Base-by-base conservation (phyloP, 257 asterid genomes). In the Cinchona pubescens region DNA sequence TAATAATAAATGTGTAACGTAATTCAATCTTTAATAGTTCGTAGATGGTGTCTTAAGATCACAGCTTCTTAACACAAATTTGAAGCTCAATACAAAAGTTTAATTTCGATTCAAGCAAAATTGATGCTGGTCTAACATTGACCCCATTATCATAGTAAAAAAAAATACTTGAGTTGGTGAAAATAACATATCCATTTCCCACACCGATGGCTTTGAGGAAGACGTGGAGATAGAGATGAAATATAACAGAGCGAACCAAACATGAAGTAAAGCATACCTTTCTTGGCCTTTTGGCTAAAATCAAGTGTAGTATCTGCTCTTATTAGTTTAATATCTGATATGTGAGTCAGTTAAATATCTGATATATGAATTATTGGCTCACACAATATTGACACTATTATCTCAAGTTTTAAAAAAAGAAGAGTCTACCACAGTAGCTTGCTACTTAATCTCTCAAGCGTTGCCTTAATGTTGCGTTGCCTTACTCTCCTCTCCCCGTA, bases 281-380 rank as follows among this genome's bases (percentile, higher is more conserved):
- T 87, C 87, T 85, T 88, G 88, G 90, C 90, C 90, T 83, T 87
- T 88, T 88, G 92, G 87, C 83, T 85, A 84, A 83, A 87, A 83
- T 90, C 87, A 81, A 85, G 85, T 84, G 88, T 87, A 86, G 90
- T 87, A 89, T 90, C 83, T 87, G 87, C 87, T 88, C 90, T 87
- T 88, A 88, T 90, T 87, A 82, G 86, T 88, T 88, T 88, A 90
- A 88, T 86, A 67, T 42, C 56, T 67, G 56, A 67, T 67, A 67
- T 56, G 56, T 67, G 56, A 38, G 56, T 38, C 35, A 82, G 86
- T 88, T 88, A 86, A 90, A 88, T 86, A 67, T 42, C 56, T 67
- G 56, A 67, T 67, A 67, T 56, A 38, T 67, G 56, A 38, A 38
- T 38, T 23, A 67, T 40, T 6, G 56, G 55, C 37, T 8, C n/a